Evolutionary conservation across 129 eudicot species (phyloP), one percentile per base, ranked within the genome.

Genomic region (Kitagawia praeruptora): DNA sequence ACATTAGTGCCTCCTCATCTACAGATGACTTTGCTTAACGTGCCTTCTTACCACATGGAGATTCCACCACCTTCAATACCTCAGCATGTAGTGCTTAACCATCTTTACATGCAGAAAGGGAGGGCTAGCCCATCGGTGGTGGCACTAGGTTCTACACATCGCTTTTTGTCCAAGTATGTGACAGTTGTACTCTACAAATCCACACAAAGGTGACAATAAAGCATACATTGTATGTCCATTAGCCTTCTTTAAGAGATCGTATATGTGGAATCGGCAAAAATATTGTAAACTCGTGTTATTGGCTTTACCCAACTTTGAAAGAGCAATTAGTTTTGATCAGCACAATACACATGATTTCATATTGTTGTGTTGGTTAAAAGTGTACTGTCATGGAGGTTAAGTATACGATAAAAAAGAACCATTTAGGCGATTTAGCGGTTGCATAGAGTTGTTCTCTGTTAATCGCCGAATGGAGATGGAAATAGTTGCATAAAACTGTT

Each of bases 31-130:
- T 80, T 94, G 77, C 90, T 94, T 11, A 90, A 92, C 39, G 84
- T 87, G 48, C 92, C 97, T 1, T 83, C 96, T 25, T 58, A 88
- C 45, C 91, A 90, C 45, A 84, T 85, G 91, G 98, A 94, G 88
- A 83, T 85, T 58, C 96, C 91, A n/a, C 93, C 96, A 31, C 91
- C 97, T 38, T 87, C 97, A 18, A 85, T 96, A 40, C 97, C 98
- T 42, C 93, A 88, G 45, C 97, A 94, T 18, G 98, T 94, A 31
- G 92, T 94, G 49, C 93, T 94, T 19, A 92, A 94, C 89, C 98
- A 92, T 85, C 98, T 94, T 76, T 94, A 91, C 91, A 88, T 91
- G 98, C 97, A 94, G 75, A 94, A 89, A 81, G 98, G 93, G 51
- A 85, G 86, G 83, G 86, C 86, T 63, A 85, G 96, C 75, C 92